A percentile compares a stretch with the other conserved stretches of the same genome.
These are phyloP conservation scores for Grigorovia yakushimaensis DNA, from an alignment of 805 yeast species.

Conservation along the genomic window DNA sequence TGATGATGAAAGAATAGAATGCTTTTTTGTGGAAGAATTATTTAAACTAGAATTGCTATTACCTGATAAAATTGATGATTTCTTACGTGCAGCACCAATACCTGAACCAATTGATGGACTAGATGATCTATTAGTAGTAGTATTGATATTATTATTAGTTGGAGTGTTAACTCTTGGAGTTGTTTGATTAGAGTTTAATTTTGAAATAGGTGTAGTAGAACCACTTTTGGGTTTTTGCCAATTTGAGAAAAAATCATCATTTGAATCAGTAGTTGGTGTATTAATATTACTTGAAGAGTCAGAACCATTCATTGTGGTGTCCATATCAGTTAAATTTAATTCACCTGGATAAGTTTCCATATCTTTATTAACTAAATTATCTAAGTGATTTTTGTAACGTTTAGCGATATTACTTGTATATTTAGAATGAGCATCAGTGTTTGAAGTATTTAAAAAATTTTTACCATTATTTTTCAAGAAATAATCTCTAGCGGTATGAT, in stretches of 20 bases:
- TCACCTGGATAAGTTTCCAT: slow-evolving; percentile 61
- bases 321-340: slow-evolving; percentile 39
- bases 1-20: slow-evolving; percentile 42
- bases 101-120: slow-evolving; percentile 1
- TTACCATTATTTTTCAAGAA: slow-evolving; percentile 81
- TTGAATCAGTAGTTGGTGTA: slow-evolving; percentile 34
- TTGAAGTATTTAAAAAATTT: slow-evolving; percentile 39
- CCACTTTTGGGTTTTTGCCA: slow-evolving; percentile 66
- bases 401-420: slow-evolving; percentile 75
- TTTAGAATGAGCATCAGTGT: slow-evolving; percentile 60
- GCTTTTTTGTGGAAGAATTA: slow-evolving; percentile 27
- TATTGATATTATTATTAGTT: background rate
- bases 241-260: slow-evolving; percentile 82
- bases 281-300: slow-evolving; percentile 16
- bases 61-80: slow-evolving; percentile 15
- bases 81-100: background rate
- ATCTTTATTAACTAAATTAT: slow-evolving; percentile 57
- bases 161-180: slow-evolving; percentile 3
- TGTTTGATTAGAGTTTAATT: slow-evolving; percentile 1
- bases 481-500: slow-evolving; percentile 74
- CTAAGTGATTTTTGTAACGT: slow-evolving; percentile 71
- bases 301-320: slow-evolving; percentile 14
- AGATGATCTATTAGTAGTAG: slow-evolving; percentile 14
- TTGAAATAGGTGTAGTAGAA: background rate
- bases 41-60: slow-evolving; percentile 22